phyloP scores from a whole-genome alignment of 495 filamentous ascomycete species.

The Aspergillus affinis region DNA sequence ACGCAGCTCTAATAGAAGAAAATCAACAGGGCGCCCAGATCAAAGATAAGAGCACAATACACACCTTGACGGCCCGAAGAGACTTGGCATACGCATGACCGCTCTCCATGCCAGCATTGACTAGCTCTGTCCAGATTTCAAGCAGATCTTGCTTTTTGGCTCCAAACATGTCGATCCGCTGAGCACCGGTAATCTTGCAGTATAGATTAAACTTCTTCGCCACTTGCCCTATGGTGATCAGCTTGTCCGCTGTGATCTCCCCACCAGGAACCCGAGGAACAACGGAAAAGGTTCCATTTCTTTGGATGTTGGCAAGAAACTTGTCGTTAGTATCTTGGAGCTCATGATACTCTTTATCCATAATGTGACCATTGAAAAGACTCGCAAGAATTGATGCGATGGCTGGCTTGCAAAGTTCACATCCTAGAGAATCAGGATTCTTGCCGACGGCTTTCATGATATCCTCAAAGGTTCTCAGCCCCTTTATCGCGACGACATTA shows the following conservation, averaged over 20 bases:
- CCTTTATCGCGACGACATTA: constrained; percentile 85
- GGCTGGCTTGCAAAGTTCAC: constrained; percentile 87
- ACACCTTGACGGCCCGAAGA: constrained; percentile 79
- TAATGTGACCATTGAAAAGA: constrained; percentile 83
- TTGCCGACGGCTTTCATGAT: constrained; percentile 84
- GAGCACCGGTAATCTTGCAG: constrained; percentile 93
- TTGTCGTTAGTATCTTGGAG: constrained; percentile 93
- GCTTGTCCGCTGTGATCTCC: constrained; percentile 88
- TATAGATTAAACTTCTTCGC: constrained; percentile 89
- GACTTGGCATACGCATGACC: constrained; percentile 95
- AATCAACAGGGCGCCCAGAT: background rate
- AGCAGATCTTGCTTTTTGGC: constrained; percentile 89
- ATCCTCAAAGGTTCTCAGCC: constrained; percentile 69
- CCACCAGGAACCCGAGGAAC: constrained; percentile 83
- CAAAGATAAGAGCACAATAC: background rate
- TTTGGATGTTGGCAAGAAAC: constrained; percentile 92
- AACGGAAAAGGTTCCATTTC: constrained; percentile 91
- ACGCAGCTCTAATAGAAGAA: constrained; percentile 68
- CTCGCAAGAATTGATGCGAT: constrained; percentile 83
- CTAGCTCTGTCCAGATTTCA: constrained; percentile 82
- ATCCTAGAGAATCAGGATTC: constrained; percentile 73
- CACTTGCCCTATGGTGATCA: constrained; percentile 84
- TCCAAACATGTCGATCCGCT: constrained; percentile 95
- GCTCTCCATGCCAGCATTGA: constrained; percentile 91
- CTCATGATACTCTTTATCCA: constrained; percentile 71